Evolutionary conservation across 2,329 filamentous ascomycete genomes (phyloP).

Genomic region (Ceratocystis variospora): DNA sequence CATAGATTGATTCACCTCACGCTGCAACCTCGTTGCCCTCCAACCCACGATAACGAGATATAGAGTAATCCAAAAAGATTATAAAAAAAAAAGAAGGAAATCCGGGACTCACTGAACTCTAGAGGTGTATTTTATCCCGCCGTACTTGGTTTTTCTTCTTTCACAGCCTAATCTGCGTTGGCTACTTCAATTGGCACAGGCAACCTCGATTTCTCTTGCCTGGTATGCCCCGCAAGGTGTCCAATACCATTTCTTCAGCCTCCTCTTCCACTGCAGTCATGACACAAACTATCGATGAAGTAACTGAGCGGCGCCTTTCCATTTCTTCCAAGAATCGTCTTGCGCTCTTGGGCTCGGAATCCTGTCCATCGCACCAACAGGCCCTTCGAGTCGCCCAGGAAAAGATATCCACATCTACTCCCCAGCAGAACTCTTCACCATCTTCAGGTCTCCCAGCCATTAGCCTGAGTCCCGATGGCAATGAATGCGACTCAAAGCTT

Average conservation of each 20-base stretch:
- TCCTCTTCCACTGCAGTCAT: conserved; percentile 10
- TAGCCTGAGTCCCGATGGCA: conserved; percentile 14
- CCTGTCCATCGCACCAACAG: conserved; percentile 6
- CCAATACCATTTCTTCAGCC: conserved; percentile 7
- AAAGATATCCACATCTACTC: conserved; percentile 5
- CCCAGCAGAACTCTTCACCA: conserved; percentile 14
- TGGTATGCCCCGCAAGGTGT: conserved; percentile 17
- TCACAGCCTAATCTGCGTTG: neutral
- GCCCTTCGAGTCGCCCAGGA: conserved; percentile 9
- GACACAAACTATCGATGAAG: conserved; percentile 13
- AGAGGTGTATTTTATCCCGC: neutral
- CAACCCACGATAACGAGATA: neutral
- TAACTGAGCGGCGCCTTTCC: conserved; percentile 8
- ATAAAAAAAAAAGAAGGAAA: neutral
- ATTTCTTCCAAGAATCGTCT: conserved; percentile 11
- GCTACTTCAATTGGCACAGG: neutral
- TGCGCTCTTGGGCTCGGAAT: conserved; percentile 9
- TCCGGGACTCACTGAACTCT: neutral
- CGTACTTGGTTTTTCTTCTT: neutral
- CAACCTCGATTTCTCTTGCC: conserved; percentile 3
- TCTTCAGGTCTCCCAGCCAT: conserved; percentile 16
- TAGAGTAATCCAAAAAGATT: neutral
- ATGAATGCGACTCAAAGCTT: conserved; percentile 6
- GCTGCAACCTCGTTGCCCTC: neutral
- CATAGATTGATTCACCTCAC: neutral